Evolutionary conservation across 208 protist genomes (phyloP).

Genomic region (Crithidia thermophila): DNA sequence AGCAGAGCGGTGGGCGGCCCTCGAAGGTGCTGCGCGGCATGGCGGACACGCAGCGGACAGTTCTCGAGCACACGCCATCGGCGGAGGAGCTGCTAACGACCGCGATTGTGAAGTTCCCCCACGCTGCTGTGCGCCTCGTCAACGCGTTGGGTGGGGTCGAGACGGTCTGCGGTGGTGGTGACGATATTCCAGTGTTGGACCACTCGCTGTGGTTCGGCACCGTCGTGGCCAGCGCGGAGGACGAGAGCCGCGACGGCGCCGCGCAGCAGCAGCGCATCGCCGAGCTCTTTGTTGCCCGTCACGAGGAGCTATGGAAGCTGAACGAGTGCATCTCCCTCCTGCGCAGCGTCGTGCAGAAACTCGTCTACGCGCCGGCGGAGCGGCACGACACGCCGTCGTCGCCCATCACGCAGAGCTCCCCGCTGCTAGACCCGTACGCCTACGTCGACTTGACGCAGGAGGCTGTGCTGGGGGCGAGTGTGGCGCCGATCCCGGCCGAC

Average conservation of each 20-base stretch:
- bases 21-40: slow-evolving; percentile 68
- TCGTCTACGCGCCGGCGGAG: slow-evolving; percentile 4
- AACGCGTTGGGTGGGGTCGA: slow-evolving; percentile 46
- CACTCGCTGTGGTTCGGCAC: slow-evolving; percentile 20
- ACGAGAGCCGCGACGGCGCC: slow-evolving; percentile 6
- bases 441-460: slow-evolving; percentile 39
- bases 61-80: slow-evolving; percentile 37
- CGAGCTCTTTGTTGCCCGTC: slow-evolving; percentile 61
- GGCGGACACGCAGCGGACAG: slow-evolving; percentile 32
- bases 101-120: slow-evolving; percentile 64
- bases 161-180: slow-evolving; percentile 25
- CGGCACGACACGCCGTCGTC: neutral
- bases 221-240: neutral
- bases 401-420: neutral
- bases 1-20: slow-evolving; percentile 10
- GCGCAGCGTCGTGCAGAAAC: slow-evolving; percentile 12
- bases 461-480: slow-evolving; percentile 41
- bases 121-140: slow-evolving; percentile 56
- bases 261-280: slow-evolving; percentile 30
- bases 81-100: slow-evolving; percentile 48
- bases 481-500: slow-evolving; percentile 54
- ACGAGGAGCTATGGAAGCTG: slow-evolving; percentile 82
- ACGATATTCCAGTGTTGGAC: slow-evolving; percentile 19
- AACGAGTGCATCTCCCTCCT: slow-evolving; percentile 36
- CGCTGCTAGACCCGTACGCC: slow-evolving; percentile 11